A percentile compares a stretch with the other conserved stretches of the same genome.
Conservation (phyloP, 1,139 yeast species). For the Trichomonascaceae sp. region DNA sequence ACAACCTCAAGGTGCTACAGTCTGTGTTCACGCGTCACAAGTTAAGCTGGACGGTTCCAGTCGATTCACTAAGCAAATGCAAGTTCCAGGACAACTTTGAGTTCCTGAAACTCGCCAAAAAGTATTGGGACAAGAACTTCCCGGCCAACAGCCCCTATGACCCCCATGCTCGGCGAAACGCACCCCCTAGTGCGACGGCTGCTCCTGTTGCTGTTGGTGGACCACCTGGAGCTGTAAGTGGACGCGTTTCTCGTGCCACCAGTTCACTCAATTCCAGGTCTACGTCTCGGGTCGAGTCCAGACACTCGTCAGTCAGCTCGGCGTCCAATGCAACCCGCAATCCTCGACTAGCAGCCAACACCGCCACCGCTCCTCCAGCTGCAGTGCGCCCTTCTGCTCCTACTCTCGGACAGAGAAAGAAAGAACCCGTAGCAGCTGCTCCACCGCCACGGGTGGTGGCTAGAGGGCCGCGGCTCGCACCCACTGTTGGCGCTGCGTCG, state of each 20-base stretch:
- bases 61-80: constrained; percentile 73
- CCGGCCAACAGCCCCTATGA: constrained; percentile 54
- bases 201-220: constrained; percentile 3
- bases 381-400: too few species aligned
- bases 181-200: constrained; percentile 11
- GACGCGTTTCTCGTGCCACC: too few species aligned
- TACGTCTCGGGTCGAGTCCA: constrained; percentile 6
- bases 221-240: constrained; percentile 3
- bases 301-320: constrained; percentile 1
- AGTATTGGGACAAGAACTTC: constrained; percentile 65
- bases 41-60: constrained; percentile 66
- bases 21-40: constrained; percentile 56
- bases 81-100: constrained; percentile 88
- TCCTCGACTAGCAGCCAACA: too few species aligned
- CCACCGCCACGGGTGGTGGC: constrained; percentile 3
- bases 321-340: too few species aligned
- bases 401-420: too few species aligned
- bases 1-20: constrained; percentile 78
- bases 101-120: constrained; percentile 83
- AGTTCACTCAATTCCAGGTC: too few species aligned
- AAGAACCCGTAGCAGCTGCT: too few species aligned
- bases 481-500: too few species aligned
- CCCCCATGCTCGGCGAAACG: constrained; percentile 42
- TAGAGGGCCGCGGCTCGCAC: constrained; percentile 10
- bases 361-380: constrained; percentile 2